Evolutionary conservation across 1,284 basidiomycete species (phyloP).

Genomic region (Ustilago trichophora): DNA sequence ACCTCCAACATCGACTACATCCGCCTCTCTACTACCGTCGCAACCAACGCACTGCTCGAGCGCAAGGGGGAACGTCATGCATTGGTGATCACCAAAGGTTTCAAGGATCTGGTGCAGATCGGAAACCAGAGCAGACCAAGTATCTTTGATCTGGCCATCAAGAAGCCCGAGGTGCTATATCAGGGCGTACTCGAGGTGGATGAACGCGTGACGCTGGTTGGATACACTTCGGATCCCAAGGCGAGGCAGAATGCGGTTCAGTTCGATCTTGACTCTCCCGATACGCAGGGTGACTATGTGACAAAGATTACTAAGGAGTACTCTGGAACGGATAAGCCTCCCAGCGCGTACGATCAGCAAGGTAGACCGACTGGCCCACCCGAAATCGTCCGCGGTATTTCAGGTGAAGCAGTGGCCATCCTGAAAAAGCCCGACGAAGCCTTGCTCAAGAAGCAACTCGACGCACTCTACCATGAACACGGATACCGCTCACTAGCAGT

Average conservation of each 20-base stretch:
- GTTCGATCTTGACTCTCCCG: slow-evolving; percentile 39
- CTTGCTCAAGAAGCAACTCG: slow-evolving; percentile 71
- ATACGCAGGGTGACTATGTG: slow-evolving; percentile 1
- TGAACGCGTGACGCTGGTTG: slow-evolving; percentile 91
- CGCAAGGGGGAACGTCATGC: slow-evolving; percentile 91
- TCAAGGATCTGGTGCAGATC: slow-evolving; percentile 87
- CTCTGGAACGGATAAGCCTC: slow-evolving; percentile 68
- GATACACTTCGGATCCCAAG: slow-evolving; percentile 87
- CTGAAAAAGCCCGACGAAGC: slow-evolving; percentile 73
- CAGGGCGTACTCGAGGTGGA: slow-evolving; percentile 84
- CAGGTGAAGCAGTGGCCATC: slow-evolving; percentile 90
- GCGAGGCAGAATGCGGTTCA: slow-evolving; percentile 73
- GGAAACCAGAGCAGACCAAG: slow-evolving; percentile 91
- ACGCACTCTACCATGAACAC: slow-evolving; percentile 74
- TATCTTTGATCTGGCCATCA: slow-evolving; percentile 70
- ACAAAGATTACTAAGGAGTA: slow-evolving; percentile 41
- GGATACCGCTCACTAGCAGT: slow-evolving; percentile 87
- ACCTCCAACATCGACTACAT: slow-evolving; percentile 91
- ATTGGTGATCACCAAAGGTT: slow-evolving; percentile 88
- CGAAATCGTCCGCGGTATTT: slow-evolving; percentile 79
- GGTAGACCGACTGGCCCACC: slow-evolving; percentile 75
- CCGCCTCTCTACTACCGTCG: slow-evolving; percentile 91
- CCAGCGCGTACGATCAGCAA: slow-evolving; percentile 76
- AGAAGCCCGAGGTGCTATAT: slow-evolving; percentile 80
- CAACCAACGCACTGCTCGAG: slow-evolving; percentile 93